Evolutionary conservation across 2,329 filamentous ascomycete species (phyloP).

Genomic region (Cladorrhinum sp.): DNA sequence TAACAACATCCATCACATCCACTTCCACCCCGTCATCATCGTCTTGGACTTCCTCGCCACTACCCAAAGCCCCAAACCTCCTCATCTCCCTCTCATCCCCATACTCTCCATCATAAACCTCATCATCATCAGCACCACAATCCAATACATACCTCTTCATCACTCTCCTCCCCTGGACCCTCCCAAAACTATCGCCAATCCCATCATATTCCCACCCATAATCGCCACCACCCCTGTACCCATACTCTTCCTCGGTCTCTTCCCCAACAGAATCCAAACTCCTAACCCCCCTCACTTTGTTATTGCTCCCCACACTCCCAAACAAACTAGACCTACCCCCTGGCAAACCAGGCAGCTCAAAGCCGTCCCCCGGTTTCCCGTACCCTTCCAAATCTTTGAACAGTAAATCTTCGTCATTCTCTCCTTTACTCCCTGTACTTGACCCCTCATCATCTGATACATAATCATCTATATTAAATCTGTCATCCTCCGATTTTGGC

Average conservation of each 20-base stretch:
- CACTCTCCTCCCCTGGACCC: constrained; percentile 1
- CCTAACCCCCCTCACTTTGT: not conserved
- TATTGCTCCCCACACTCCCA: not conserved
- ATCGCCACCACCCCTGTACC: constrained; percentile 4
- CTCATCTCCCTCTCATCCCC: not conserved
- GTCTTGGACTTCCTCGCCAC: not conserved
- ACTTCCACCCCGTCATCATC: constrained; percentile 25
- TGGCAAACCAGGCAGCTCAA: constrained; percentile 38
- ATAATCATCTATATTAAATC: constrained; percentile 40
- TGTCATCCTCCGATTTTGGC: constrained; percentile 10
- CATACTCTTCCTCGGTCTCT: not conserved
- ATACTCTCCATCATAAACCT: constrained; percentile 7
- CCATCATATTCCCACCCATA: constrained; percentile 1
- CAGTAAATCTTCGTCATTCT: constrained; percentile 38
- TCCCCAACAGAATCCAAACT: not conserved
- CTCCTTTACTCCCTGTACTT: constrained; percentile 23
- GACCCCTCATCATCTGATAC: constrained; percentile 39
- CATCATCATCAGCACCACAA: not conserved
- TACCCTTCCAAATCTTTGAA: constrained; percentile 36
- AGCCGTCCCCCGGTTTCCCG: constrained; percentile 31
- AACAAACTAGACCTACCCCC: constrained; percentile 25
- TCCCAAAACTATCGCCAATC: constrained; percentile 4
- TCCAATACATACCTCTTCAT: not conserved
- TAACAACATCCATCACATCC: constrained; percentile 31
- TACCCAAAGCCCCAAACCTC: constrained; percentile 20